Percentiles rank a stretch among this genome's conserved stretches.
phyloP scores from a whole-genome alignment of 805 yeast species.

The Starmerella floricola region DNA sequence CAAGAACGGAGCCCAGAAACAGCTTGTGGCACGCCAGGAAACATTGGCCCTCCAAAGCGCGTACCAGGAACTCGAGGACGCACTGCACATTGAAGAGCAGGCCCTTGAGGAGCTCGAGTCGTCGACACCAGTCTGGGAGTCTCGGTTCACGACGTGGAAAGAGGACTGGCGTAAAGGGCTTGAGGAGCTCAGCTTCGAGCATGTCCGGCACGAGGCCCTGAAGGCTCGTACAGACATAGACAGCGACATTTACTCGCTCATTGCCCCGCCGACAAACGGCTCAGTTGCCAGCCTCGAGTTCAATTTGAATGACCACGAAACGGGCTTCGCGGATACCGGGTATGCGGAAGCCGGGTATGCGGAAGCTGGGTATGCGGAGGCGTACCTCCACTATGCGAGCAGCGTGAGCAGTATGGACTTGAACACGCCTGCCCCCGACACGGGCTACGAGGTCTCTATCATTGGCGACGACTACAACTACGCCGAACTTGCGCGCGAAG shows the following conservation, averaged over 20 bases:
- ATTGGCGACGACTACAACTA: not conserved
- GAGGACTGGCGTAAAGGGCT: constrained; percentile 2
- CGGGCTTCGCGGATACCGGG: too few species aligned
- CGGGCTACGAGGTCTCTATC: not conserved
- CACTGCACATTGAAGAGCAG: constrained; percentile 1
- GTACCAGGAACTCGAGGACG: not conserved
- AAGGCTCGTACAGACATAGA: not conserved
- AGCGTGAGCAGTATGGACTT: not conserved
- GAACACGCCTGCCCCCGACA: too few species aligned
- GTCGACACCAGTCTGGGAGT: not conserved
- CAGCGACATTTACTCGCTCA: not conserved
- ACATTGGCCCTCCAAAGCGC: not conserved
- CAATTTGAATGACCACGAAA: too few species aligned
- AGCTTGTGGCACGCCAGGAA: not conserved
- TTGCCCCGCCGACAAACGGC: not conserved
- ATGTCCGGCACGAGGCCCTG: not conserved
- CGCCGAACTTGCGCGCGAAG: not conserved
- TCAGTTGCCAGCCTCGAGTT: not conserved
- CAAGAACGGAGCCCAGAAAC: not conserved
- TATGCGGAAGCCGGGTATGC: not conserved
- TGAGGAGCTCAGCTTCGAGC: not conserved
- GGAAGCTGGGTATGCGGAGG: not conserved
- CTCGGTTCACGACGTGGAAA: constrained; percentile 2
- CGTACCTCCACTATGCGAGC: not conserved
- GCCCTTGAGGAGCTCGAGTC: constrained; percentile 5